Base-by-base conservation (phyloP, 108 stramenopile genomes). In the Cylindrotheca fusiformis region DNA sequence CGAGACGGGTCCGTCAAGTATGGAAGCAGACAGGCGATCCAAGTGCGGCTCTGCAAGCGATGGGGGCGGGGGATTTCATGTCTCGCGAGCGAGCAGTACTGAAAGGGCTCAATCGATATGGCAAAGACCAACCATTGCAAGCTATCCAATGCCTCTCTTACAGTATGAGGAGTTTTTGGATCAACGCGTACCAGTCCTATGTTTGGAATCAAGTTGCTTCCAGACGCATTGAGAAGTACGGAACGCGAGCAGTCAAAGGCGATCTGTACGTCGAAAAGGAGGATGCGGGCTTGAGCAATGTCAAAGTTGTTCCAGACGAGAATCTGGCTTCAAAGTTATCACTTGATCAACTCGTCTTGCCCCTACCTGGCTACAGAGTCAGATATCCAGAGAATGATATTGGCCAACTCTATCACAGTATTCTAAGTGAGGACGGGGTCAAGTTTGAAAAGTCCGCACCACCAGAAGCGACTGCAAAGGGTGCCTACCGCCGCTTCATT, bases 141-240 rank as follows among this genome's bases (percentile, higher is more conserved):
- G 89, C 87, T 5, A 24, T 94, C 24, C 60, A 69, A 50, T 87
- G 84, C 61, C 33, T 94, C 8, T 77, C 68, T 22, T 71, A 76
- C 58, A 75, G 74, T 29, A 74, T 83, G 55, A 65, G 86, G 27
- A 76, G 55, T 14, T 89, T 94, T 64, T 91, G 84, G 79, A 77
- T 94, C 19, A 82, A 86, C 69, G 84, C 87, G 0, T 91, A 90
- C 58, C 96, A 96, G 69, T 88, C 88, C 33, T 84, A 74, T 31
- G 47, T 96, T 0, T 96, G 87, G 84, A 96, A 96, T 67, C 55
- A 58, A 36, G 78, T 72, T 1, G 90, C 90, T 24, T 79, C 90
- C 4, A 67, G 80, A 55, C 65, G 93, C 27, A 75, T 94, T 0
- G 46, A 62, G 22, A 33, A 67, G 32, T 76, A 69, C 60, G 92